Evolutionary conservation across 2,329 filamentous ascomycete species (phyloP), one percentile per base, ranked within the genome.

Genomic region (Alternaria arbusti): DNA sequence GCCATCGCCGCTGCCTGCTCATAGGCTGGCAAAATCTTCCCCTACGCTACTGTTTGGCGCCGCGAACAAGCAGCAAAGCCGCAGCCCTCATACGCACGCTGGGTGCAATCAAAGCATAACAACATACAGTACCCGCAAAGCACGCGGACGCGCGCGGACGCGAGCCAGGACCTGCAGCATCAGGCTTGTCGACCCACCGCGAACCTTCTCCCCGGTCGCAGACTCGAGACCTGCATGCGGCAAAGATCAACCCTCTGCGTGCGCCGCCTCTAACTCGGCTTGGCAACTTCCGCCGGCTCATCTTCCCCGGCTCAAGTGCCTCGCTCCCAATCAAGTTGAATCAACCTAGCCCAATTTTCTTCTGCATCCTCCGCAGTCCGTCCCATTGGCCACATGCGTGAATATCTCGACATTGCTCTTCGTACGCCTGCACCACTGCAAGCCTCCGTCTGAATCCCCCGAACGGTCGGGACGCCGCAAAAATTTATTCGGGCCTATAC

Each of bases 301-400:
- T 57, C 45, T 67, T 69, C 70, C 72, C 71, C 71, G 71, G 65
- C 59, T 68, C 63, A 66, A 59, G 66, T 61, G 57, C 61, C 57
- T 59, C 63, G 64, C 66, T 59, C 62, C 67, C 65, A 71, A 66
- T 61, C 61, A 64, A 50, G 51, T 36, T 50, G 40, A 70, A 66
- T 61, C 61, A 64, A 50, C 54, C 44, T 50, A 47, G 40, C 58
- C 52, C 51, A 52, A 57, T 40, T 54, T 45, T 43, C 59, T 66
- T 54, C 59, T 66, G 59, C 52, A 66, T 30, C 30, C 45, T 44
- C 43, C 60, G 40, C 50, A 36, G 30, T 26, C 15, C 49, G 40
- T 23, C 55, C 63, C 28, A 73, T 72, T 73, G 70, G 70, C 60
- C 54, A 32, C 25, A 23, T 55, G 23, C 25, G 30, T 26, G n/a